These are phyloP conservation scores for Uronychia binucleata DNA, from an alignment of 73 alveolate genomes.

Conservation along the genomic window DNA sequence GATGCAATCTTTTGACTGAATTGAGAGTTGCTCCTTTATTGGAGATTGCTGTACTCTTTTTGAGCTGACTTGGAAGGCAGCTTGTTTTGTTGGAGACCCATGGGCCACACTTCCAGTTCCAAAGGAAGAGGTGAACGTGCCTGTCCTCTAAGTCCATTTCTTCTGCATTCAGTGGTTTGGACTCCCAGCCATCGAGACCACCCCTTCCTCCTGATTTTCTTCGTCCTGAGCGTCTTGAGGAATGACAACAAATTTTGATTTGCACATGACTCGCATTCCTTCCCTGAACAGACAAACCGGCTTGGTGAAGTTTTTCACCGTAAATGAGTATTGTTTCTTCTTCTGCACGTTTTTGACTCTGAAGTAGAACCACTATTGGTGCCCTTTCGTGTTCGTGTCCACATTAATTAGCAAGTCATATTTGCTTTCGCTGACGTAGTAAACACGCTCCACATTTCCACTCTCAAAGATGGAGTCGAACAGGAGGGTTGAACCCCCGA, in stretches of 20 bases:
- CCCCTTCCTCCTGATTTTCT: no score
- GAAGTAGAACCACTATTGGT: conserved; percentile 94
- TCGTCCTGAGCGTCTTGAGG: no score
- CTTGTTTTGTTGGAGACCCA: no score
- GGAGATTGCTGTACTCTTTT: no score
- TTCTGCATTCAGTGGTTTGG: no score
- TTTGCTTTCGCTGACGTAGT: conserved; percentile 33
- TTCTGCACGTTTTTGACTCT: conserved; percentile 70
- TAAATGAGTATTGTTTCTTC: conserved; percentile 67
- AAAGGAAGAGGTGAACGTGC: no score
- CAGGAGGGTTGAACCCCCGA: neutral
- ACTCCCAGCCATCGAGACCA: no score
- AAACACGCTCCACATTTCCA: conserved; percentile 62
- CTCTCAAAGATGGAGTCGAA: conserved; percentile 68
- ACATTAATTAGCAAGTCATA: conserved; percentile 74
- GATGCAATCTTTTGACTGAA: no score
- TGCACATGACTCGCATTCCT: conserved; percentile 54
- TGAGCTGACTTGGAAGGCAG: no score
- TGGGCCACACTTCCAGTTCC: no score
- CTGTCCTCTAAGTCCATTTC: no score
- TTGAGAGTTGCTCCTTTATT: no score
- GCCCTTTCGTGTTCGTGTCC: conserved; percentile 94
- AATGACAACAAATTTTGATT: neutral
- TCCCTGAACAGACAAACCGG: conserved; percentile 46
- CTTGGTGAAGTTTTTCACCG: conserved; percentile 75